These are phyloP conservation scores for Aspergillus novofumigatus DNA, from an alignment of 2,329 filamentous ascomycete genomes.

Conservation along the genomic window DNA sequence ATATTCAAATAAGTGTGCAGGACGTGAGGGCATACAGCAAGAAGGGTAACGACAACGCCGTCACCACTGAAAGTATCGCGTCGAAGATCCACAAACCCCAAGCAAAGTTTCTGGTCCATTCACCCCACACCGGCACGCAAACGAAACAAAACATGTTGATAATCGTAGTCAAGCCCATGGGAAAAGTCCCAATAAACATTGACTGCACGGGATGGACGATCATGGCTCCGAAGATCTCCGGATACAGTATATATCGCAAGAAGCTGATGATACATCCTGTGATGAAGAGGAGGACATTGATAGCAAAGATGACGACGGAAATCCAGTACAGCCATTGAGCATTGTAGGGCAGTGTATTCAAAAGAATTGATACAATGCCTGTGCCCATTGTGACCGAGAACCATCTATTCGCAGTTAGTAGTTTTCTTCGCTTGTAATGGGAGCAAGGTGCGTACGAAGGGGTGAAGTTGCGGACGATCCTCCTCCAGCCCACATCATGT, in stretches of 20 bases:
- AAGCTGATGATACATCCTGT: conserved; percentile 46
- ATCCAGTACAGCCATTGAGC: conserved; percentile 37
- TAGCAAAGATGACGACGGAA: conserved; percentile 32
- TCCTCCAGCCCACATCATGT: conserved; percentile 35
- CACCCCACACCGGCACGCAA: conserved; percentile 58
- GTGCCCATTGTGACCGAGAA: conserved; percentile 42
- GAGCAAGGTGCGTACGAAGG: conserved; percentile 35
- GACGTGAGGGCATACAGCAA: conserved; percentile 43
- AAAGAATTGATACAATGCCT: conserved; percentile 38
- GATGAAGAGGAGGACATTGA: conserved; percentile 35
- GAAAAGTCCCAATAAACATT: conserved; percentile 64
- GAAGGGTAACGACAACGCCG: conserved; percentile 55
- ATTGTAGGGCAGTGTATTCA: conserved; percentile 37
- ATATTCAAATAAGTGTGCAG: neutral
- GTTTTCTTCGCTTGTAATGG: neutral
- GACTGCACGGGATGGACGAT: conserved; percentile 63
- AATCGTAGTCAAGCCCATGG: conserved; percentile 66
- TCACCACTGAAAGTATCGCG: conserved; percentile 49
- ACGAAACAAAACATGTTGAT: conserved; percentile 61
- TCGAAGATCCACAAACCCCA: conserved; percentile 60
- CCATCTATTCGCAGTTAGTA: conserved; percentile 27
- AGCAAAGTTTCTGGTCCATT: conserved; percentile 52
- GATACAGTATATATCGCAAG: conserved; percentile 62
- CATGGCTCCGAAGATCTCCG: conserved; percentile 63
- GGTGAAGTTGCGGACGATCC: conserved; percentile 37